phyloP scores from a whole-genome alignment of 1,284 basidiomycete species.

The Fereydounia khargensis region DNA sequence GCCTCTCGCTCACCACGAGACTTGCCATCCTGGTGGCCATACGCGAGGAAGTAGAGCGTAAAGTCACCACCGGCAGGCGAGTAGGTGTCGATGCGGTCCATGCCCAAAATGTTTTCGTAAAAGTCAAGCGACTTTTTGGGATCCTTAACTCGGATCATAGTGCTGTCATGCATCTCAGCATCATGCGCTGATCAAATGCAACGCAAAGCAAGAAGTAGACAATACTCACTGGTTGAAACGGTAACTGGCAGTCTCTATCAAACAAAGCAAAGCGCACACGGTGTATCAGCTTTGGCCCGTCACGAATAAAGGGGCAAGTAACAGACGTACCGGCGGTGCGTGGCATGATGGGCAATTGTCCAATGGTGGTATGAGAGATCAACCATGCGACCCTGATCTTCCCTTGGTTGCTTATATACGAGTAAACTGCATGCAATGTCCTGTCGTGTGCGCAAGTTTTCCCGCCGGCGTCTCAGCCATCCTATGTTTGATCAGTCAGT shows the following conservation, averaged over 20 bases:
- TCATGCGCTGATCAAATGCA: too few relatives aligned
- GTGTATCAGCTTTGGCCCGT: not conserved
- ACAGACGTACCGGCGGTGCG: not conserved
- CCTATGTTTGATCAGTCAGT: too few relatives aligned
- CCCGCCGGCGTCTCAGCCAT: too few relatives aligned
- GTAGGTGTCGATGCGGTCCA: slow-evolving; percentile 70
- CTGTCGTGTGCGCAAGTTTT: too few relatives aligned
- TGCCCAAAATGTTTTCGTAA: slow-evolving; percentile 67
- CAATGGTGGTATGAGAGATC: slow-evolving; percentile 2
- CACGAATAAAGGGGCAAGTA: not conserved
- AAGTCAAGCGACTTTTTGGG: slow-evolving; percentile 63
- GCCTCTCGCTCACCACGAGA: slow-evolving; percentile 66
- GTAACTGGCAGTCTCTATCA: slow-evolving; percentile 49
- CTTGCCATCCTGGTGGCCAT: slow-evolving; percentile 65
- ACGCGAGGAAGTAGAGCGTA: slow-evolving; percentile 67
- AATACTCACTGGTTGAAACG: slow-evolving; percentile 49
- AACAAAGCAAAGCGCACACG: slow-evolving; percentile 1
- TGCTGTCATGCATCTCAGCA: too few relatives aligned
- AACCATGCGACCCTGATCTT: not conserved
- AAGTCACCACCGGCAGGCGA: slow-evolving; percentile 63
- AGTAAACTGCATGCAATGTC: too few relatives aligned
- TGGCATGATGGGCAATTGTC: too few relatives aligned
- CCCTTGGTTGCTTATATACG: too few relatives aligned
- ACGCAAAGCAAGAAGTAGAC: too few relatives aligned
- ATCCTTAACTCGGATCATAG: slow-evolving; percentile 86